Percentiles rank a stretch among this genome's conserved stretches.
Conservation (phyloP, 179 eudicot genomes). For the Vitellaria paradoxa region DNA sequence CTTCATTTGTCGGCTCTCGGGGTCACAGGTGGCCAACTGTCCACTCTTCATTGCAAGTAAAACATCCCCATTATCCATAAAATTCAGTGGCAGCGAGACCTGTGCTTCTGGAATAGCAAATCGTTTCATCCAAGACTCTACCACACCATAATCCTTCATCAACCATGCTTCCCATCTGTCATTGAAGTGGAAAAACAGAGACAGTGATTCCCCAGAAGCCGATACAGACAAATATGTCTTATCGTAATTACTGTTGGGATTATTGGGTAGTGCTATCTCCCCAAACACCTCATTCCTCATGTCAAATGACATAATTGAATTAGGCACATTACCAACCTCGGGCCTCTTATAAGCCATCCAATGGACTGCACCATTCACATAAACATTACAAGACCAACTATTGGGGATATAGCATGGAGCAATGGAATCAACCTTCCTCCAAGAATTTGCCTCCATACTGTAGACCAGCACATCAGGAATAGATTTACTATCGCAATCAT, state of each 20-base stretch:
- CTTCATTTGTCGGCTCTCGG: constrained; percentile 7
- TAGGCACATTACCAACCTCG: not conserved
- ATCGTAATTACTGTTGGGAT: constrained; percentile 1
- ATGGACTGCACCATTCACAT: constrained; percentile 29
- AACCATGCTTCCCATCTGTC: constrained; percentile 27
- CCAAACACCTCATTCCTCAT: constrained; percentile 18
- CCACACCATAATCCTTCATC: constrained; percentile 33
- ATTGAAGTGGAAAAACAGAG: constrained; percentile 16
- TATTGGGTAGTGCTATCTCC: constrained; percentile 21
- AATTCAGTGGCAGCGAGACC: constrained; percentile 13
- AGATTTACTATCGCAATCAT: not conserved
- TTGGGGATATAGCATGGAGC: constrained; percentile 30
- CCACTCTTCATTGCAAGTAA: constrained; percentile 7
- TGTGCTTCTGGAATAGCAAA: not conserved
- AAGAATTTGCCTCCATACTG: constrained; percentile 7
- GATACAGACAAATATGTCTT: constrained; percentile 12
- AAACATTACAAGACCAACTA: constrained; percentile 26
- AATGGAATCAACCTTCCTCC: constrained; percentile 21
- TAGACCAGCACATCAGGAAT: constrained; percentile 20
- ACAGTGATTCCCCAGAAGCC: constrained; percentile 16
- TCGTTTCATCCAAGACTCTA: constrained; percentile 28
- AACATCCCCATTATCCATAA: constrained; percentile 12
- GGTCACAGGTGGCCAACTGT: constrained; percentile 15
- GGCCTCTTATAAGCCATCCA: constrained; percentile 27
- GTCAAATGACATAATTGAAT: constrained; percentile 27